These are phyloP conservation scores for Corchorus olitorius DNA, from an alignment of 345 rosid species.

Conservation along the genomic window DNA sequence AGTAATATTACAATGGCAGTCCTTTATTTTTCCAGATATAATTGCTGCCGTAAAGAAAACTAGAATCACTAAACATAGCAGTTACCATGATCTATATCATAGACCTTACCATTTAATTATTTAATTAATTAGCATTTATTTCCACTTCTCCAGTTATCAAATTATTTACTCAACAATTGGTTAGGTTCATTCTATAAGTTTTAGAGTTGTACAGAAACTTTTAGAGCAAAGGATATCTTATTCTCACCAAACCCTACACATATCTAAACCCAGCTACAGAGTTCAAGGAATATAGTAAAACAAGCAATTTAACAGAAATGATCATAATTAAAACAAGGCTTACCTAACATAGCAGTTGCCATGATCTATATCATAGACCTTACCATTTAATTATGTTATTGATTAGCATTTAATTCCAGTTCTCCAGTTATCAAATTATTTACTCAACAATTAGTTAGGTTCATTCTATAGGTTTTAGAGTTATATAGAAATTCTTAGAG, in stretches of 20 bases:
- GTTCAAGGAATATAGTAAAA: background rate
- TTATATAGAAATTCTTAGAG: background rate
- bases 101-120: constrained; percentile 2
- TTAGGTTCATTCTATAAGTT: background rate
- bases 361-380: background rate
- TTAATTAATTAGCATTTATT: background rate
- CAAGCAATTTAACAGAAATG: constrained; percentile 13
- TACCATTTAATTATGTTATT: constrained; percentile 3
- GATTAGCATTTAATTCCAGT: background rate
- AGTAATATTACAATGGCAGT: background rate
- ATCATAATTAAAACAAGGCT: background rate
- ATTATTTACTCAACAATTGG: background rate
- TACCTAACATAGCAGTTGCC: background rate
- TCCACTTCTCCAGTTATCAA: background rate
- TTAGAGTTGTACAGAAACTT: background rate
- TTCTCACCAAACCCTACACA: background rate
- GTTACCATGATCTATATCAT: background rate
- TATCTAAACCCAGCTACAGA: background rate
- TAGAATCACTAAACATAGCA: background rate
- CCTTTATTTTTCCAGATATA: background rate
- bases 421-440: background rate
- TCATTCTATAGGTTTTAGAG: background rate
- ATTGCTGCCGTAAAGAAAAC: background rate
- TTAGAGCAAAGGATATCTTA: background rate
- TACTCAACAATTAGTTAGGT: background rate